Base-by-base conservation (phyloP, 305 asterid species). In the Stenogyne calaminthoides region DNA sequence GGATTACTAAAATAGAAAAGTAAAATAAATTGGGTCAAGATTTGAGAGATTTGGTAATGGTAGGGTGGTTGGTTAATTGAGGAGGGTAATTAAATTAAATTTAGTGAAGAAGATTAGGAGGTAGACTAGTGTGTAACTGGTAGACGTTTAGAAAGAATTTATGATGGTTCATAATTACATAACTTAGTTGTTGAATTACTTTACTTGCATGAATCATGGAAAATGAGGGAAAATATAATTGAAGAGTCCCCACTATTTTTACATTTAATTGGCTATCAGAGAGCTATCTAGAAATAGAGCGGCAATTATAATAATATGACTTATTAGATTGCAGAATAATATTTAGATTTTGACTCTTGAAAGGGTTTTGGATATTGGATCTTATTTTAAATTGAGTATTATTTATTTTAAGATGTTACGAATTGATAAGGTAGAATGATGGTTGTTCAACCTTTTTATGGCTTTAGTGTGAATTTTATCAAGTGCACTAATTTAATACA, bases 161-260 rank as follows among this genome's bases (percentile, higher is more conserved):
- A 69, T 75, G 40, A 16, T 76, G 58, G 55, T 56, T 29, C 40
- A 42, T 29, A 11, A 15, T 5, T 19, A 47, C 16, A 57, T 32
- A 5, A 46, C 20, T 6, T 15, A 58, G 8, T 15, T 42, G 52
- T 25, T 49, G 36, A 46, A 14, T 46, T 46, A 46, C 6, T 46
- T 67, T 39, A 44, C 4, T 42, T 55, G 78, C 67, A 44, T 8
- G 9, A 62, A 29, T 20, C 16, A 20, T 54, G 72, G 8, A 47
- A 54, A 46, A 9, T n/a, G 67, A 55, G 68, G 63, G 7, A 32
- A 40, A 60, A 40, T 55, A 15, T 62, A n/a, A 64, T 19, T 19
- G n/a, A 62, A 19, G 64, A 16, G 40, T 51, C 64, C 77, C 75
- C 58, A 19, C 7, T 20, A 70, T 55, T 64, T 1, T 3, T 40